Evolutionary conservation across 257 asterid genomes (phyloP).

Genomic region (Nicotiana tomentosiformis): DNA sequence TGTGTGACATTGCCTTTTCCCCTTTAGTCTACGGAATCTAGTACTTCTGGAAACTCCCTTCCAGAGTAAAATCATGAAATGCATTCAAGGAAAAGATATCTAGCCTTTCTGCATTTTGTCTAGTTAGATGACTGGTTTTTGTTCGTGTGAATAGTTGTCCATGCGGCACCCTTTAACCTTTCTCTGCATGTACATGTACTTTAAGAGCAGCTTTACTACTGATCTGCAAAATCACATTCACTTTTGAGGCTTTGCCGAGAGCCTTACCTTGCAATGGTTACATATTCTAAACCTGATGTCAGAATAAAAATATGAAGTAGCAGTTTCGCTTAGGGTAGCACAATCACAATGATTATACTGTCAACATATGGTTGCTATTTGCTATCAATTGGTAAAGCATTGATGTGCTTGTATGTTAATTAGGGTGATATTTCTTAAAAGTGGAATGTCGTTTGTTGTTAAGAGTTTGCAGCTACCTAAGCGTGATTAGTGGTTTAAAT

Average conservation of each 20-base stretch:
- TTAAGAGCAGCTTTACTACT: neutral
- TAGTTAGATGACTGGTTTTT: neutral
- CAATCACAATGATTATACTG: neutral
- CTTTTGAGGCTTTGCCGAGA: neutral
- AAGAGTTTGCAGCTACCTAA: neutral
- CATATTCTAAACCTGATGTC: neutral
- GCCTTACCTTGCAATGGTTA: neutral
- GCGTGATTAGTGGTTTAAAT: neutral
- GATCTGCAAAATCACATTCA: neutral
- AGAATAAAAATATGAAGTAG: neutral
- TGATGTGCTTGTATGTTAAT: neutral
- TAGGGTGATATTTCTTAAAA: conserved; percentile 15
- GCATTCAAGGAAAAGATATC: neutral
- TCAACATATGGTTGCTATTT: neutral
- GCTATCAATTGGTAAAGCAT: neutral
- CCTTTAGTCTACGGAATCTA: neutral
- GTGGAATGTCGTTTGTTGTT: neutral
- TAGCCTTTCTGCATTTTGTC: conserved; percentile 2
- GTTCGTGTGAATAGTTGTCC: neutral
- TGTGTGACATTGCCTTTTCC: neutral
- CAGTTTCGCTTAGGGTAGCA: neutral
- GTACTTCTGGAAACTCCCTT: neutral
- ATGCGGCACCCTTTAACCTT: neutral
- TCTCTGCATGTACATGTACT: neutral
- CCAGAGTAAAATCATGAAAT: neutral